Evolutionary conservation across 495 filamentous ascomycete species (phyloP).

Genomic region (Talaromyces ruber): DNA sequence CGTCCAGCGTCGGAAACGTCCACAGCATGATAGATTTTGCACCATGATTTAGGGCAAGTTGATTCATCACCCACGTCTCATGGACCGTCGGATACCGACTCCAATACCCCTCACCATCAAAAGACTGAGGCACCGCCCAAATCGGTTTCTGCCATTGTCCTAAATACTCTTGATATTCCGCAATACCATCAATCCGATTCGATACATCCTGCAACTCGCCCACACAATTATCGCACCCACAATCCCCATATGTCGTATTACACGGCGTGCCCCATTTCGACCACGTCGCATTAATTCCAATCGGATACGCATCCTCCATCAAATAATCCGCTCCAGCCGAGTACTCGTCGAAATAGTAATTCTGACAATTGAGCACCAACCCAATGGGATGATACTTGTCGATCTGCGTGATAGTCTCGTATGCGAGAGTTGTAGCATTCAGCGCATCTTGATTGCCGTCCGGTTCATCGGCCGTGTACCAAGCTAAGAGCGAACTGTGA

Average conservation of each 20-base stretch:
- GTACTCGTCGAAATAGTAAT: slow-evolving; percentile 54
- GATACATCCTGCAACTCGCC: slow-evolving; percentile 45
- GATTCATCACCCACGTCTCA: slow-evolving; percentile 49
- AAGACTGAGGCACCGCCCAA: slow-evolving; percentile 51
- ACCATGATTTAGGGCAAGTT: slow-evolving; percentile 48
- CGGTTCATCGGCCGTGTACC: slow-evolving; percentile 59
- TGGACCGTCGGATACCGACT: slow-evolving; percentile 36
- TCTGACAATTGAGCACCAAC: slow-evolving; percentile 55
- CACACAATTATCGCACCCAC: slow-evolving; percentile 58
- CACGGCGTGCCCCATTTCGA: slow-evolving; percentile 36
- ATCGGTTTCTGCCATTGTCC: slow-evolving; percentile 34
- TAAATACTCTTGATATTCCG: slow-evolving; percentile 30
- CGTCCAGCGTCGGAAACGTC: slow-evolving; percentile 11
- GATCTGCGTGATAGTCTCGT: slow-evolving; percentile 35
- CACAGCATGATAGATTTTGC: slow-evolving; percentile 32
- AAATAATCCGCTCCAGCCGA: slow-evolving; percentile 48
- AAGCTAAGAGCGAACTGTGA: slow-evolving; percentile 43
- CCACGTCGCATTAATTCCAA: slow-evolving; percentile 42
- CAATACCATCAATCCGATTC: slow-evolving; percentile 37
- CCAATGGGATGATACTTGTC: slow-evolving; percentile 61
- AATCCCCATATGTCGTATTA: slow-evolving; percentile 56
- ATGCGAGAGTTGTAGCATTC: slow-evolving; percentile 22
- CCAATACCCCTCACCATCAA: slow-evolving; percentile 55
- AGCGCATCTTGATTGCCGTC: slow-evolving; percentile 54
- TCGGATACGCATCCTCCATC: slow-evolving; percentile 54